Percentiles rank a stretch among this genome's conserved stretches.
Conservation (phyloP, 2,329 filamentous ascomycete genomes). For the Reticulascus tulasneorum region DNA sequence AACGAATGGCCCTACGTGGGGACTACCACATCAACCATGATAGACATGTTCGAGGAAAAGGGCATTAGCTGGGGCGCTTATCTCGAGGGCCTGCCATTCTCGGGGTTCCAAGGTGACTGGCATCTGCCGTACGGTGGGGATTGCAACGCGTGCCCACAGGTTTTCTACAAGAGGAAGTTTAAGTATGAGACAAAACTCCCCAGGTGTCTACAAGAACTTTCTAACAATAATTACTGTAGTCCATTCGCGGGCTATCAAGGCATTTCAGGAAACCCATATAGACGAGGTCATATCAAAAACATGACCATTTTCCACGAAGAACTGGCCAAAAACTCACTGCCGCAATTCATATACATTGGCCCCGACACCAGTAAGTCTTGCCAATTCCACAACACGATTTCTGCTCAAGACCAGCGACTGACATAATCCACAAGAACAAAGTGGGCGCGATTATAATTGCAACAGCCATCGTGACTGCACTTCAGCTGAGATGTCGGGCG, state of each 20-base stretch:
- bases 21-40: constrained; percentile 27
- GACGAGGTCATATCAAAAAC: constrained; percentile 4
- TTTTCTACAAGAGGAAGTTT: too few relatives aligned
- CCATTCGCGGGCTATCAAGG: constrained; percentile 5
- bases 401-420: too few relatives aligned
- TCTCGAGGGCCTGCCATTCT: constrained; percentile 26
- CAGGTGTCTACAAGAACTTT: too few relatives aligned
- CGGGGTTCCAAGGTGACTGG: constrained; percentile 15
- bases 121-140: constrained; percentile 2
- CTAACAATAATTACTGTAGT: too few relatives aligned
- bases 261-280: background rate
- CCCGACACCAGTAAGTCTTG: constrained; percentile 7
- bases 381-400: constrained; percentile 8
- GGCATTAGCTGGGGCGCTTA: constrained; percentile 28
- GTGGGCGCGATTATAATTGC: too few relatives aligned
- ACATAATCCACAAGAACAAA: too few relatives aligned
- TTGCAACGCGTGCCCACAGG: constrained; percentile 7
- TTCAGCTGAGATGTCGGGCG: constrained; percentile 32
- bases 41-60: constrained; percentile 26
- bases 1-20: too few relatives aligned
- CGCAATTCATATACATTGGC: constrained; percentile 4
- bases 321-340: constrained; percentile 1
- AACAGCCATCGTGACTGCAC: too few relatives aligned
- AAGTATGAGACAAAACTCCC: too few relatives aligned
- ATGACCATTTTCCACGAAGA: constrained; percentile 2